phyloP scores from a whole-genome alignment of 148 eudicot genomes.

The Beta vulgaris region DNA sequence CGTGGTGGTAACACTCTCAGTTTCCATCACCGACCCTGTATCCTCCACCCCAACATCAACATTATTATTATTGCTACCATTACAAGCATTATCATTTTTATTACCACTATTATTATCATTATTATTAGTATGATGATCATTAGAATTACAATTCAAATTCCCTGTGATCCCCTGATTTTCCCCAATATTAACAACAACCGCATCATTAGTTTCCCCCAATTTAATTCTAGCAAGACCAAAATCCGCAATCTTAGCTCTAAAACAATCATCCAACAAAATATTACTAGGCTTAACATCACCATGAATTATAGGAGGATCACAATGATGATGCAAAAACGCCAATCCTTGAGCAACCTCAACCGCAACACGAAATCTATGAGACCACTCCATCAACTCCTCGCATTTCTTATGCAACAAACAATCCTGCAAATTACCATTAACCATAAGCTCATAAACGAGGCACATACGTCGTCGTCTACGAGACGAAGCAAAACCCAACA shows the following conservation, averaged over 20 bases:
- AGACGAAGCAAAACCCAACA: conserved; percentile 69
- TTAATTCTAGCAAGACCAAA: conserved; percentile 84
- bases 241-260: conserved; percentile 77
- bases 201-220: conserved; percentile 33
- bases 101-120: conserved; percentile 20
- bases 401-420: conserved; percentile 59
- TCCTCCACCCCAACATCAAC: conserved; percentile 49
- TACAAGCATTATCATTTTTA: conserved; percentile 28
- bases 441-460: conserved; percentile 81
- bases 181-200: conserved; percentile 13
- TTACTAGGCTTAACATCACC: conserved; percentile 98
- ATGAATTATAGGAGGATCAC: conserved; percentile 76
- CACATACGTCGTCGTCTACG: conserved; percentile 64
- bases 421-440: conserved; percentile 83
- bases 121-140: too few relatives aligned
- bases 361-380: conserved; percentile 44
- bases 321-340: conserved; percentile 64
- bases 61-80: conserved; percentile 14
- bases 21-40: conserved; percentile 54
- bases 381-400: conserved; percentile 56
- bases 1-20: conserved; percentile 62
- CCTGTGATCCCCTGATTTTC: not conserved
- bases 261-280: conserved; percentile 54
- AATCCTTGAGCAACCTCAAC: conserved; percentile 68
- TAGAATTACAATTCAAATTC: not conserved